Base-by-base conservation (phyloP, 495 filamentous ascomycete species). In the Xylaria flabelliformis region DNA sequence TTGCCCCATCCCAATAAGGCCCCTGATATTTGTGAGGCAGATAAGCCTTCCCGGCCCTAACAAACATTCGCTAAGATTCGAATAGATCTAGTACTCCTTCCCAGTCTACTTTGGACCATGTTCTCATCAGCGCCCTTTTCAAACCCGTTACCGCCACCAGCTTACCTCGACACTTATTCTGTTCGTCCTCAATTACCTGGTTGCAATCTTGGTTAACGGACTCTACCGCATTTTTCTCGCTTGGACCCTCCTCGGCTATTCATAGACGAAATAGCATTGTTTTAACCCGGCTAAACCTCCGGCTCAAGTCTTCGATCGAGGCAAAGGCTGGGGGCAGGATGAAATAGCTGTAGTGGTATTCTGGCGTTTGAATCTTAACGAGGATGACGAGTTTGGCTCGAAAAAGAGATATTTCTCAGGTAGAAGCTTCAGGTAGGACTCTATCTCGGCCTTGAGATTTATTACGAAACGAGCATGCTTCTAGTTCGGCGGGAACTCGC, bases 311-410 rank as follows among this genome's bases (percentile, higher is more conserved):
- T 77, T 97, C 95, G 0, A 94, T 97, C 9, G 89, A 88, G 3
- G 94, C 90, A 76, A 99, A 99, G 9, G 97, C 97, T 42, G 98
- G 87, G 0, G 97, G 91, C 21, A 99, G 89, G 74, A 97, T 98
- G 79, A 97, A 99, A 81, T 98, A 97, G 62, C 91, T 93, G 81
- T 99, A 99, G 81, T 99, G 96, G 76, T 98, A 97, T 95, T 97
- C 82, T 94, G 92, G 24, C 97, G 90, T 83, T 99, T 92, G 68
- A 94, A 81, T 46, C 85, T 74, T 2, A 76, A 66, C 7, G 87
- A 86, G 34, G 87, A 84, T 0, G 92, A 90, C 13, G 90, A 88
- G 76, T 94, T 97, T 12, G 92, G 85, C 70, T 89, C 89, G 48
- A 99, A 90, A 4, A 93, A 93, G 26, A 98, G 88, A 80, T 92